Evolutionary conservation across 177 flowering plant genomes (phyloP).

Genomic region (Tripterygium wilfordii): DNA sequence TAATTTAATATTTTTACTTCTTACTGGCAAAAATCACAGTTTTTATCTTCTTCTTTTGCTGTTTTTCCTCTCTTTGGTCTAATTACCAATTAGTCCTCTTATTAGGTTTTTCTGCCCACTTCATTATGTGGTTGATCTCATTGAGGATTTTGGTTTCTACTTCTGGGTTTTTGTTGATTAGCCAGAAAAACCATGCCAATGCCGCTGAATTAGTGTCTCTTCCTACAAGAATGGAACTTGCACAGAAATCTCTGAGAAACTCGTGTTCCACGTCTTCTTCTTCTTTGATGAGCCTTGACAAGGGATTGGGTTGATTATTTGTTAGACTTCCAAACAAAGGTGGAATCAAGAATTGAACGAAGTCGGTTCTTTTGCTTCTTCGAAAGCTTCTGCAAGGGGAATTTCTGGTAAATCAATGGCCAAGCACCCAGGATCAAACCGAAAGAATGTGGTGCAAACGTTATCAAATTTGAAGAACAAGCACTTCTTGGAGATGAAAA

Average conservation of each 20-base stretch:
- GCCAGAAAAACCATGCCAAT: conserved; percentile 66
- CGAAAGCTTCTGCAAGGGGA: conserved; percentile 57
- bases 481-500: conserved; percentile 48
- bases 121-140: conserved; percentile 19
- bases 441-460: conserved; percentile 46
- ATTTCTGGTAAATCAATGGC: conserved; percentile 32
- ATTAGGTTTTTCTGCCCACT: conserved; percentile 16
- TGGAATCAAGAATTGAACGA: conserved; percentile 31
- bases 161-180: conserved; percentile 31
- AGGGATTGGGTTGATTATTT: conserved; percentile 28
- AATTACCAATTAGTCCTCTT: no score
- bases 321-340: conserved; percentile 43
- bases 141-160: conserved; percentile 28
- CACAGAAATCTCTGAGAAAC: conserved; percentile 43
- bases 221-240: conserved; percentile 62
- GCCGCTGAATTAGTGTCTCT: conserved; percentile 68
- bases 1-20: no score
- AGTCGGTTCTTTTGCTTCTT: conserved; percentile 39
- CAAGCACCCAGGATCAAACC: conserved; percentile 47
- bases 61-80: no score
- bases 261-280: conserved; percentile 22
- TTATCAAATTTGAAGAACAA: conserved; percentile 56
- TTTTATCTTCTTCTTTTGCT: no score
- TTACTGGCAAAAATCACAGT: no score
- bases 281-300: conserved; percentile 36